Conservation (phyloP, 306 rosid species). For the Dryas alaskensis region DNA sequence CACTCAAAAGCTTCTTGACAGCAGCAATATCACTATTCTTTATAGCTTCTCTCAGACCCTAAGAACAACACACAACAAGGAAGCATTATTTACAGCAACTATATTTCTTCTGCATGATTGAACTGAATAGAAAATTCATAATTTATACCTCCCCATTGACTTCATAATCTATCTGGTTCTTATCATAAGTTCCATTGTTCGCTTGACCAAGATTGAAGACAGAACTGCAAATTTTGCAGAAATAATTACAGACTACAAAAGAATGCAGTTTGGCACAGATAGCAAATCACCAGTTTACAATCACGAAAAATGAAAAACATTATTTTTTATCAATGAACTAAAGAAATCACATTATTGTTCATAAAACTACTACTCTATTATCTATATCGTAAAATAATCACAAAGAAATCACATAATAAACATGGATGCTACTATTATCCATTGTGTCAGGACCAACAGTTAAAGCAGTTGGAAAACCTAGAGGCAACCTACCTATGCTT, state of each 20-base stretch:
- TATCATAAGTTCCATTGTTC: constrained; percentile 33
- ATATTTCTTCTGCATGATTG: constrained; percentile 18
- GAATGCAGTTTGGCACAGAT: constrained; percentile 20
- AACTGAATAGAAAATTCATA: constrained; percentile 17
- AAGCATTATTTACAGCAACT: constrained; percentile 22
- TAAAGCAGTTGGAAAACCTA: constrained; percentile 3
- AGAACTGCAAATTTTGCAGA: constrained; percentile 48
- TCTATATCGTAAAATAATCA: not conserved
- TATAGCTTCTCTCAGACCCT: constrained; percentile 96
- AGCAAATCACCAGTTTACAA: constrained; percentile 19
- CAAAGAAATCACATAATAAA: constrained; percentile 3
- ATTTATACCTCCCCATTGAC: constrained; percentile 78
- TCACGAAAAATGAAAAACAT: not conserved
- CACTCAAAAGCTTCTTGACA: constrained; percentile 77
- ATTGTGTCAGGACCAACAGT: constrained; percentile 18
- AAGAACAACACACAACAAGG: constrained; percentile 28
- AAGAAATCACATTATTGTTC: too few relatives aligned
- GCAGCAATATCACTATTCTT: constrained; percentile 80
- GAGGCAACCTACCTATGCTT: constrained; percentile 60
- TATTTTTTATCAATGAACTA: not conserved
- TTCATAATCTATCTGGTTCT: constrained; percentile 57
- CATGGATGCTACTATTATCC: constrained; percentile 16
- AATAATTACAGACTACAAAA: constrained; percentile 16
- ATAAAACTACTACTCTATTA: not conserved
- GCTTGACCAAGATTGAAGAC: constrained; percentile 55